phyloP scores from a whole-genome alignment of 73 alveolate genomes.

The Symbiodinium pilosum region DNA sequence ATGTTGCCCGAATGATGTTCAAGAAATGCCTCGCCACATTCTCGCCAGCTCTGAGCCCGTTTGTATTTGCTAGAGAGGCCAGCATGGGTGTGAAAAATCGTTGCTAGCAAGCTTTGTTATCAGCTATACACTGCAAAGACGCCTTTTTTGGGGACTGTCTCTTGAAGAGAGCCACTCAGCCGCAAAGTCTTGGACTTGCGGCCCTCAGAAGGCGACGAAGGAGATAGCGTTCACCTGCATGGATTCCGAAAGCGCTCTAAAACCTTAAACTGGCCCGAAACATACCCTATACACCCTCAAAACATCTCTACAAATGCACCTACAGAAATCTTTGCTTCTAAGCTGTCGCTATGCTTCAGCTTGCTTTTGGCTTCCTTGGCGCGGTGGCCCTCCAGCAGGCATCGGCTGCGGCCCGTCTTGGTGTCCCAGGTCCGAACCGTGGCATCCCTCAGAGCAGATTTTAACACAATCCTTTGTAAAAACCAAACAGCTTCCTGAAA shows the following conservation, averaged over 20 bases:
- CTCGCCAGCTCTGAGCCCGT: no score
- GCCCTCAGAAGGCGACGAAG: background rate
- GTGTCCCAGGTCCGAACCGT: conserved; percentile 37
- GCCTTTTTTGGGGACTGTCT: no score
- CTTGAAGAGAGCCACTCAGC: no score
- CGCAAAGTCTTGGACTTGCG: background rate
- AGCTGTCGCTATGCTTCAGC: background rate
- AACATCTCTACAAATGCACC: background rate
- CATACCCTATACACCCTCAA: background rate
- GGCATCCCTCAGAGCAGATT: background rate
- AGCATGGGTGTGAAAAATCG: no score
- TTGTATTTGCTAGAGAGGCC: no score
- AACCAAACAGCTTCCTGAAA: background rate
- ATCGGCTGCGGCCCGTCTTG: conserved; percentile 32
- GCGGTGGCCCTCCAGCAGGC: conserved; percentile 35
- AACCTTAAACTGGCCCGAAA: background rate
- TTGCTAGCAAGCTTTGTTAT: no score
- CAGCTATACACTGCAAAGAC: no score
- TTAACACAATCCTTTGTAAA: background rate
- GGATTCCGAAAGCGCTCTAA: background rate
- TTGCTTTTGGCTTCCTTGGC: conserved; percentile 43
- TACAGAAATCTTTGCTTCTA: background rate
- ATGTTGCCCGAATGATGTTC: no score
- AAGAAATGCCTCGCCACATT: no score
- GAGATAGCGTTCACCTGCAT: background rate